Evolutionary conservation across 805 yeast genomes (phyloP).

Genomic region (Ogataea siamensis): DNA sequence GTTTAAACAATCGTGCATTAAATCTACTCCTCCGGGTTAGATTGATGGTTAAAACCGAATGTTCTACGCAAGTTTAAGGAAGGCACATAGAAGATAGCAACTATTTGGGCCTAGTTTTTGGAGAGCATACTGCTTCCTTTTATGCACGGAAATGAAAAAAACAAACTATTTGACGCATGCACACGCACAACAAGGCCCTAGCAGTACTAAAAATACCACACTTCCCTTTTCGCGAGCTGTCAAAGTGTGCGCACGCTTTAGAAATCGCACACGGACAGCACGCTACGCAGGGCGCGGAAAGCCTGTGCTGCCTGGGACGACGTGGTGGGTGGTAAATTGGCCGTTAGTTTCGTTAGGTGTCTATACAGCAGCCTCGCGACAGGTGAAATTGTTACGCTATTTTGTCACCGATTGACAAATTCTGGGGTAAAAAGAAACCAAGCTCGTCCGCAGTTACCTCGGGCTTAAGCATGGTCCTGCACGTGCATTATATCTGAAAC

Average conservation of each 20-base stretch:
- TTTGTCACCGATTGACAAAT: not conserved
- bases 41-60: not conserved
- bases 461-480: not conserved
- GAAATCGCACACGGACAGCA: not conserved
- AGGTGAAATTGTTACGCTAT: not conserved
- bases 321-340: no score
- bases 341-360: no score
- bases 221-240: not conserved
- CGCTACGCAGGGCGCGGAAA: not conserved
- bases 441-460: not conserved
- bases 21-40: constrained; percentile 4
- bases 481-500: constrained; percentile 1
- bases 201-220: not conserved
- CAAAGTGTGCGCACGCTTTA: not conserved
- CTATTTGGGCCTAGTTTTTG: not conserved
- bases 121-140: not conserved
- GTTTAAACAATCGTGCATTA: constrained; percentile 5
- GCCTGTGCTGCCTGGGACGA: not conserved
- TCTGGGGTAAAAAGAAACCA: constrained; percentile 1
- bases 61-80: not conserved
- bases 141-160: constrained; percentile 4
- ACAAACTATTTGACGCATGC: constrained; percentile 7
- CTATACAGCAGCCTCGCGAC: not conserved
- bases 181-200: not conserved
- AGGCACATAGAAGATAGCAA: constrained; percentile 8